Evolutionary conservation across 2,329 filamentous ascomycete genomes (phyloP).

Genomic region (Pseudocercospora pini-densiflorae): DNA sequence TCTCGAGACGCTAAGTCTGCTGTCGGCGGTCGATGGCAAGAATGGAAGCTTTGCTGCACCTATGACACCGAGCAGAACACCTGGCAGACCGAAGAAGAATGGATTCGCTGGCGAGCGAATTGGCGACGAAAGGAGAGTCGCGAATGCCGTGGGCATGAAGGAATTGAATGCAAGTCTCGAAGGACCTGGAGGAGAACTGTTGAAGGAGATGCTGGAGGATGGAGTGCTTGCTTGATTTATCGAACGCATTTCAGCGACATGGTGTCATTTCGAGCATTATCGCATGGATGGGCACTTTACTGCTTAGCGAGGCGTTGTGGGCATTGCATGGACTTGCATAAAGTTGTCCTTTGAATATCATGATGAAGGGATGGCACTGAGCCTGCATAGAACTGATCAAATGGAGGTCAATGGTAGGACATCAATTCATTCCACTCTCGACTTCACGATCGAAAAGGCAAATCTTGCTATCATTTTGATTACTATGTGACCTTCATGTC

Average conservation of each 20-base stretch:
- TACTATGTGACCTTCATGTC: too few relatives aligned
- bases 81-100: conserved; percentile 47
- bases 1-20: conserved; percentile 82
- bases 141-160: conserved; percentile 41
- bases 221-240: conserved; percentile 23
- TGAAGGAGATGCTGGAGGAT: conserved; percentile 44
- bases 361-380: not conserved
- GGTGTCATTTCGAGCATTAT: conserved; percentile 1
- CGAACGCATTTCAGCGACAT: not conserved
- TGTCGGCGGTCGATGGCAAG: conserved; percentile 69
- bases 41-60: conserved; percentile 65
- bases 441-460: too few relatives aligned
- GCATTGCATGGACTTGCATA: conserved; percentile 2
- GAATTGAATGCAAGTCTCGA: conserved; percentile 41
- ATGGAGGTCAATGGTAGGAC: too few relatives aligned
- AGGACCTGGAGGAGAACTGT: conserved; percentile 42
- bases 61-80: conserved; percentile 70
- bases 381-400: not conserved
- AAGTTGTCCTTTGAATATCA: not conserved
- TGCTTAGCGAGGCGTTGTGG: conserved; percentile 15
- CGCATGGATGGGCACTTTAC: not conserved
- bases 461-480: too few relatives aligned
- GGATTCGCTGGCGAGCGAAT: conserved; percentile 46
- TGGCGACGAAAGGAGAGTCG: conserved; percentile 64
- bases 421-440: too few relatives aligned